phyloP scores from a whole-genome alignment of 306 rosid genomes.

The Malus sylvestris region DNA sequence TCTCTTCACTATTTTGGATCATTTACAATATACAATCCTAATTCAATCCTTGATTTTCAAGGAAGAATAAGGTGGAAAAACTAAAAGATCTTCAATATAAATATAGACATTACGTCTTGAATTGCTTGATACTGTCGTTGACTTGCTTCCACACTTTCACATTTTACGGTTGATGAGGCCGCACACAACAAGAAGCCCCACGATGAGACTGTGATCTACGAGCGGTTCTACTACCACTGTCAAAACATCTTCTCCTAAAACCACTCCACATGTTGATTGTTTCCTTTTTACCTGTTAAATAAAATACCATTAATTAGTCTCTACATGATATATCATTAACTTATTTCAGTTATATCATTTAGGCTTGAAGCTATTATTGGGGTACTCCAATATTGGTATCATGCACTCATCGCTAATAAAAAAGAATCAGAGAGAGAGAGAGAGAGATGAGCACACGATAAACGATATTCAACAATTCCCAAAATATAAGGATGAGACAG shows the following conservation, averaged over 20 bases:
- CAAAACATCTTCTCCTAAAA: conserved; percentile 60
- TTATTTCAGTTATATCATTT: too few relatives aligned
- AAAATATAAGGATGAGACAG: neutral
- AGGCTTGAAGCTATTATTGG: too few relatives aligned
- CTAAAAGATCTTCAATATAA: neutral
- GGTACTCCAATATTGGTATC: too few relatives aligned
- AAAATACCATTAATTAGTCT: neutral
- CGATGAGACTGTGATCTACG: conserved; percentile 48
- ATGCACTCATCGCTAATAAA: too few relatives aligned
- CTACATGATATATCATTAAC: neutral
- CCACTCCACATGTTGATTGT: conserved; percentile 51
- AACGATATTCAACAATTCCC: too few relatives aligned
- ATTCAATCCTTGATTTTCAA: too few relatives aligned
- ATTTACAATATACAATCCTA: too few relatives aligned
- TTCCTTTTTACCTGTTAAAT: conserved; percentile 52
- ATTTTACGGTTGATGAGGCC: conserved; percentile 48
- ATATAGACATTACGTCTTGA: neutral
- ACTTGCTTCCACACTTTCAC: conserved; percentile 13
- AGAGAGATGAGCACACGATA: too few relatives aligned
- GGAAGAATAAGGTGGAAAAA: too few relatives aligned
- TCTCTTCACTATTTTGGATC: too few relatives aligned
- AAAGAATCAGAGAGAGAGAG: too few relatives aligned
- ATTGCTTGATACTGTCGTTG: neutral
- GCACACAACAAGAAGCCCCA: conserved; percentile 57
- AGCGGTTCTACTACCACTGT: conserved; percentile 67